These are phyloP conservation scores for Zelonia costaricensis DNA, from an alignment of 208 protist species.

Conservation along the genomic window DNA sequence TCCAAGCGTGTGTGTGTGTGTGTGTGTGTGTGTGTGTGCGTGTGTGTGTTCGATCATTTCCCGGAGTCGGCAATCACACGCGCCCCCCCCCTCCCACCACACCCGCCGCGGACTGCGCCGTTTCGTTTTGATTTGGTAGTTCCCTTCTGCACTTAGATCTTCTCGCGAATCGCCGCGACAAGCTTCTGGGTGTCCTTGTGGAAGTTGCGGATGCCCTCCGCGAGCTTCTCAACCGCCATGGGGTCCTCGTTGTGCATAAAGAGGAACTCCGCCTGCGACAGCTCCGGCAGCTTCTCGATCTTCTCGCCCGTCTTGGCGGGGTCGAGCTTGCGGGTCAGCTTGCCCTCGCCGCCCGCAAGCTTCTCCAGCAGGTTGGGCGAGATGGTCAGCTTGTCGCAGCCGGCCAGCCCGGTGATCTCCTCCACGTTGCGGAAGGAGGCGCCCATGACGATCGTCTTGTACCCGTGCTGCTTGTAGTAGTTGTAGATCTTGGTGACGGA, in stretches of 20 bases:
- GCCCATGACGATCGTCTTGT: slow-evolving; percentile 98
- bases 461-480: slow-evolving; percentile 98
- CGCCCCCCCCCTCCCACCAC: background rate
- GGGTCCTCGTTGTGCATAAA: slow-evolving; percentile 89
- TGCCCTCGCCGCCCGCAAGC: slow-evolving; percentile 57
- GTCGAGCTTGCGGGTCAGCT: slow-evolving; percentile 66
- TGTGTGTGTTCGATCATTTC: background rate
- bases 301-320: slow-evolving; percentile 39
- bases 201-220: slow-evolving; percentile 97
- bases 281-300: slow-evolving; percentile 56
- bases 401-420: slow-evolving; percentile 94
- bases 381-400: slow-evolving; percentile 98
- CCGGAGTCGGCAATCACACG: too few relatives aligned
- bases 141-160: slow-evolving; percentile 31
- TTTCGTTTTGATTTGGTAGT: background rate
- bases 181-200: slow-evolving; percentile 92
- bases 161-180: slow-evolving; percentile 64
- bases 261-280: slow-evolving; percentile 71
- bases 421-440: slow-evolving; percentile 96
- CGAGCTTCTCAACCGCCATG: slow-evolving; percentile 98
- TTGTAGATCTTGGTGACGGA: slow-evolving; percentile 96
- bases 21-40: background rate
- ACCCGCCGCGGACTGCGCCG: background rate
- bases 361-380: slow-evolving; percentile 95
- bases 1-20: background rate